Evolutionary conservation across 169 alveolate genomes (phyloP), one percentile per base, ranked within the genome.

Genomic region (Cryptosporidium xiaoi): DNA sequence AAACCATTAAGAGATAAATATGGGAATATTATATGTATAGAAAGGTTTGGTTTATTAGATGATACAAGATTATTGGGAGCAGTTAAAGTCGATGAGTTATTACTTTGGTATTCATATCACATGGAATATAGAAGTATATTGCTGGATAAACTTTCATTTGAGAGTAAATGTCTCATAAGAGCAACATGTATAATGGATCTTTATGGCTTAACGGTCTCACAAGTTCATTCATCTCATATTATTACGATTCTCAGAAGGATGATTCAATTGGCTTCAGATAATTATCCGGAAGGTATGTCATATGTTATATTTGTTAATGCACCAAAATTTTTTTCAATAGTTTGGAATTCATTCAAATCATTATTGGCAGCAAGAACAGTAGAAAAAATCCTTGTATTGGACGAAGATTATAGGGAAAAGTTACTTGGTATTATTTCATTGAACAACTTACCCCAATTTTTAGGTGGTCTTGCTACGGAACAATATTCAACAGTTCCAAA

Each of bases 281-380:
- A 77, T 77, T 77, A 77, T 62, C 87, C 87, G 24, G 87, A 77
- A 27, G 87, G 87, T 24, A 77, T 77, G 87, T 77, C 87, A 2
- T 77, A 77, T 62, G 87, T 77, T 24, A 31, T 77, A 31, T 77
- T 77, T 77, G 87, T 77, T 2, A 77, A 77, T 60, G 58, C 71
- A 15, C 87, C 87, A 46, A 77, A 62, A 48, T 77, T 77, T 46
- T 77, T 77, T 50, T 77, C 87, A n/a, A 62, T 77, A 29, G 87
- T 77, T n/a, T 77, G 87, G 87, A 77, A 77, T 48, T 77, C 87
- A 27, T 77, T 77, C 71, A 77, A 77, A 31, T 34, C 71, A 44
- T 48, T 77, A 24, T 50, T 77, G 15, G 87, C 87, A 56, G 87
- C 87, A n/a, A 77, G 87, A 36, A 77, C 87, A 31, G 87, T 77